These are phyloP conservation scores for Trametes versicolor DNA, from an alignment of 1,284 basidiomycete species.

Conservation along the genomic window DNA sequence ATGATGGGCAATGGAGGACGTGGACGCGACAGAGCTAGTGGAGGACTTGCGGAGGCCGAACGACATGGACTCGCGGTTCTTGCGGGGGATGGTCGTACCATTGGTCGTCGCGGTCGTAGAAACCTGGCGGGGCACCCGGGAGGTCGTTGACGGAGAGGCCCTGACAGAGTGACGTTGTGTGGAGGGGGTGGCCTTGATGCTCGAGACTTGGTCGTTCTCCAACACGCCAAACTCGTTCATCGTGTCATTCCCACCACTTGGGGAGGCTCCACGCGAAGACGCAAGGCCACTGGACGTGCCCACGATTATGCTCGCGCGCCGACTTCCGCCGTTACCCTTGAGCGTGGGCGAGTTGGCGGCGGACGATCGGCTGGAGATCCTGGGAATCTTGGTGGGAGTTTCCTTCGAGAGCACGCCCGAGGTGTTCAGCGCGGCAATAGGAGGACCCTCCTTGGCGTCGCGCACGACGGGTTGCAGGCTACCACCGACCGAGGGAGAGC, in stretches of 20 bases:
- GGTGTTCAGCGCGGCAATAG: conserved; percentile 60
- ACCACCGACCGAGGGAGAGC: conserved; percentile 86
- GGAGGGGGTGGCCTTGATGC: conserved; percentile 44
- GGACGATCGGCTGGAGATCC: conserved; percentile 85
- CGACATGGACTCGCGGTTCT: conserved; percentile 80
- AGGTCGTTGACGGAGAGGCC: conserved; percentile 60
- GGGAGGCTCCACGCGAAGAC: conserved; percentile 72
- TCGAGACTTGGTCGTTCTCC: conserved; percentile 61
- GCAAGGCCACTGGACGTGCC: conserved; percentile 50
- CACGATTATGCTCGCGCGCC: conserved; percentile 70
- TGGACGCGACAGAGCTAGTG: conserved; percentile 76
- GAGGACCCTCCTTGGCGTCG: conserved; percentile 65
- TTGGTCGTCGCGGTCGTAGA: conserved; percentile 59
- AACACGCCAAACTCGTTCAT: conserved; percentile 84
- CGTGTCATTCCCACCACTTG: conserved; percentile 55
- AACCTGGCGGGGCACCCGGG: conserved; percentile 74
- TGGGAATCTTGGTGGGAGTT: conserved; percentile 94
- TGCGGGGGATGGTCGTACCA: conserved; percentile 61
- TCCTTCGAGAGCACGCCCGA: conserved; percentile 70
- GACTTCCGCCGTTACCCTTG: conserved; percentile 61
- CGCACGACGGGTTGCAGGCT: conserved; percentile 57
- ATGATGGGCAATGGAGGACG: conserved; percentile 58
- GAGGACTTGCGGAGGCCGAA: conserved; percentile 84
- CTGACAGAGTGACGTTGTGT: conserved; percentile 60
- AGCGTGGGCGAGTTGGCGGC: conserved; percentile 72